Evolutionary conservation across 495 filamentous ascomycete genomes (phyloP).

Genomic region (Cenococcum geophilum): DNA sequence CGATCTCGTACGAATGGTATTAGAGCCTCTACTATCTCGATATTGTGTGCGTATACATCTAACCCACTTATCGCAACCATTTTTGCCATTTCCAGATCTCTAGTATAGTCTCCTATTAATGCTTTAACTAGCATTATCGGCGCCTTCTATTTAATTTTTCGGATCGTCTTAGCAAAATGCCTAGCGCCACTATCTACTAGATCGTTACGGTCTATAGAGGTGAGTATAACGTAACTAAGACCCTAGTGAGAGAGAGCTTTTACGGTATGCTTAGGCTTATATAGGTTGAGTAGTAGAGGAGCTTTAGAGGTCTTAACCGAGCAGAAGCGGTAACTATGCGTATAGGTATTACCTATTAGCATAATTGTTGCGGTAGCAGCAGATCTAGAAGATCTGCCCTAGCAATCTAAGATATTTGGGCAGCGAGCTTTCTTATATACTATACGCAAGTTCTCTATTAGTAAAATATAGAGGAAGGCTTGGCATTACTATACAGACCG

Average conservation of each 20-base stretch:
- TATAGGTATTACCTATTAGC: slow-evolving; percentile 99
- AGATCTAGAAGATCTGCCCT: slow-evolving; percentile 83
- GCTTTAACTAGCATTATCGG: slow-evolving; percentile 86
- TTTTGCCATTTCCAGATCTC: slow-evolving; percentile 74
- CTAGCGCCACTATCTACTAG: slow-evolving; percentile 77
- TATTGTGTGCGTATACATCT: slow-evolving; percentile 95
- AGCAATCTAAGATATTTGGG: slow-evolving; percentile 96
- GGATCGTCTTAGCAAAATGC: slow-evolving; percentile 93
- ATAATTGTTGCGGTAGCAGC: slow-evolving; percentile 97
- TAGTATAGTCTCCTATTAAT: slow-evolving; percentile 82
- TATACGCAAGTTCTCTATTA: neutral
- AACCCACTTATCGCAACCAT: slow-evolving; percentile 79
- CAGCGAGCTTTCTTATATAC: slow-evolving; percentile 97
- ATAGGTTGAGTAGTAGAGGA: slow-evolving; percentile 81
- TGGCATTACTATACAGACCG: neutral
- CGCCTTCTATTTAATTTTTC: slow-evolving; percentile 85
- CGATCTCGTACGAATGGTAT: slow-evolving; percentile 88
- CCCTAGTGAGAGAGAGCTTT: slow-evolving; percentile 92
- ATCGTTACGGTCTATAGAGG: slow-evolving; percentile 90
- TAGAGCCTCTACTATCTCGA: slow-evolving; percentile 88
- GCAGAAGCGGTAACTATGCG: slow-evolving; percentile 94
- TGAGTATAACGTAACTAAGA: slow-evolving; percentile 91
- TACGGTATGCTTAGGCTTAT: slow-evolving; percentile 94
- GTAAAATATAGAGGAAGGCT: too few species aligned
- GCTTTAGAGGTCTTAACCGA: slow-evolving; percentile 79